phyloP scores from a whole-genome alignment of 768 basidiomycete genomes.

The Lactarius akahatsu region DNA sequence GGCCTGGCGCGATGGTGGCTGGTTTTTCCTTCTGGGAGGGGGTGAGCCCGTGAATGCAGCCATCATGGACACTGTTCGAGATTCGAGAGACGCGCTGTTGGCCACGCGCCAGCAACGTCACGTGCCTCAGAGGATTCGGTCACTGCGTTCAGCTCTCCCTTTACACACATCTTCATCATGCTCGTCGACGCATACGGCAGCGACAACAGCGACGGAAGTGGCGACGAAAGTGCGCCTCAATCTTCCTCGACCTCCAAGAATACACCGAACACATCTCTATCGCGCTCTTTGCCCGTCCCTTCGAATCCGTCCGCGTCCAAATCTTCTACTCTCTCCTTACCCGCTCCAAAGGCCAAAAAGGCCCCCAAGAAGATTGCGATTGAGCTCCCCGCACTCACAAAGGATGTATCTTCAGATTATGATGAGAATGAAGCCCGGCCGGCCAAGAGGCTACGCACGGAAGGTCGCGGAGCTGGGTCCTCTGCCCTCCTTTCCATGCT shows the following conservation, averaged over 20 bases:
- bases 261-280: conserved; percentile 37
- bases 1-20: conserved; percentile 22
- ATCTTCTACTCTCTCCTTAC: conserved; percentile 35
- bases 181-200: conserved; percentile 79
- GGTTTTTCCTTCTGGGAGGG: conserved; percentile 29
- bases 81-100: neutral
- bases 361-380: conserved; percentile 63
- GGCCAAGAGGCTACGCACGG: conserved; percentile 57
- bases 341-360: conserved; percentile 48
- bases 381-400: conserved; percentile 49
- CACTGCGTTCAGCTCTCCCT: conserved; percentile 7
- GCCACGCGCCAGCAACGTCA: conserved; percentile 24
- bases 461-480: conserved; percentile 51
- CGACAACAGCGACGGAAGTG: conserved; percentile 50
- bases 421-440: conserved; percentile 46
- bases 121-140: neutral
- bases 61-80: conserved; percentile 9
- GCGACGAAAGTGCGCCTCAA: conserved; percentile 40
- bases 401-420: conserved; percentile 40
- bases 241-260: conserved; percentile 31
- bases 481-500: conserved; percentile 73
- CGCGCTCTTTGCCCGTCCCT: conserved; percentile 40
- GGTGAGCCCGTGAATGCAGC: conserved; percentile 28
- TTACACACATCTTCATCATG: conserved; percentile 49
- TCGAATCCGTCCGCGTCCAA: conserved; percentile 28